A percentile compares a stretch with the other conserved stretches of the same genome.
These are phyloP conservation scores for Aspergillus hancockii DNA, from an alignment of 495 filamentous ascomycete genomes.

Conservation along the genomic window DNA sequence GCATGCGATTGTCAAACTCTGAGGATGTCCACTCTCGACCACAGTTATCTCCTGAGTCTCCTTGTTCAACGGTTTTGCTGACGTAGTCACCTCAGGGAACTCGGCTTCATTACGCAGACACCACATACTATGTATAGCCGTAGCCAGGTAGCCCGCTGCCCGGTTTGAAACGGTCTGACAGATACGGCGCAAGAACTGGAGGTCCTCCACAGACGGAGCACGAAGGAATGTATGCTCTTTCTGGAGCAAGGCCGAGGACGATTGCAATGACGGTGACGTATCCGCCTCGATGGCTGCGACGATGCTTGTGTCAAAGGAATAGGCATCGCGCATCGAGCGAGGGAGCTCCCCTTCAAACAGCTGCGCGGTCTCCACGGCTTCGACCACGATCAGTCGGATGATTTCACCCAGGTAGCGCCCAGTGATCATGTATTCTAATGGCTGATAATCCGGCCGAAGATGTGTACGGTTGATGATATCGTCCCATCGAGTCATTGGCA, in stretches of 20 bases:
- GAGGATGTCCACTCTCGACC: conserved; percentile 37
- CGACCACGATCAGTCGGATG: conserved; percentile 71
- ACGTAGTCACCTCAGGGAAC: conserved; percentile 19
- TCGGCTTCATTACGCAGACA: conserved; percentile 55
- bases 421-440: conserved; percentile 87
- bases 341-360: conserved; percentile 60
- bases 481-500: conserved; percentile 77
- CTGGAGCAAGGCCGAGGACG: conserved; percentile 50
- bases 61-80: conserved; percentile 32
- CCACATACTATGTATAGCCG: conserved; percentile 66
- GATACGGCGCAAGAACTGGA: conserved; percentile 55
- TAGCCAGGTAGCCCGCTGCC: conserved; percentile 63
- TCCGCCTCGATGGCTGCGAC: conserved; percentile 58
- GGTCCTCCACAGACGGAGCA: conserved; percentile 50
- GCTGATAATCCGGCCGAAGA: conserved; percentile 80
- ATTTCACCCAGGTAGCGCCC: conserved; percentile 86
- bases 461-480: conserved; percentile 64
- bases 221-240: conserved; percentile 50
- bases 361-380: conserved; percentile 54
- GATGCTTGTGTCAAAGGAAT: conserved; percentile 71
- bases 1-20: conserved; percentile 51
- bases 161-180: conserved; percentile 57
- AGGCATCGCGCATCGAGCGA: conserved; percentile 57
- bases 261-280: conserved; percentile 41
- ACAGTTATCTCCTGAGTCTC: conserved; percentile 43